phyloP scores from a whole-genome alignment of 2,329 filamentous ascomycete genomes.

The Diaporthe australafricana region DNA sequence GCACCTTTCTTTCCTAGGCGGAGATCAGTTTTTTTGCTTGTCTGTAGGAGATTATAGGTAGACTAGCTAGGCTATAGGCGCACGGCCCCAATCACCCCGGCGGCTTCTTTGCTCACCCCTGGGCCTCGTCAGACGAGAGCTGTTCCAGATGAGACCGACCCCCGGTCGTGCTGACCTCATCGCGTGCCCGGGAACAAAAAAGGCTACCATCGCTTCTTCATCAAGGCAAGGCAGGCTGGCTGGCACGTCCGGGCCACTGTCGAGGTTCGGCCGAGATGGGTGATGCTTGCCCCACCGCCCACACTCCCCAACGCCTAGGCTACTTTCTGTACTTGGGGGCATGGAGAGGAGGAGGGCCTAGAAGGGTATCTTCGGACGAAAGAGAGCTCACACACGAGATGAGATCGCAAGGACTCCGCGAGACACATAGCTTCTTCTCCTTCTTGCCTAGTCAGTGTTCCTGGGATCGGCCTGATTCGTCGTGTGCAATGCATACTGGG shows the following conservation, averaged over 20 bases:
- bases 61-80: not conserved
- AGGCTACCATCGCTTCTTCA: no score
- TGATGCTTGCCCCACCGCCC: not conserved
- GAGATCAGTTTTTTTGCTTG: constrained; percentile 21
- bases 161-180: constrained; percentile 20
- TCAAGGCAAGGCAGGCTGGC: no score
- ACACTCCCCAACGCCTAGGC: not conserved
- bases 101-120: not conserved
- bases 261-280: constrained; percentile 12
- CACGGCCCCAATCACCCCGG: constrained; percentile 2
- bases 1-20: constrained; percentile 1
- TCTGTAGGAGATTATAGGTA: not conserved
- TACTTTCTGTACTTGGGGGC: not conserved
- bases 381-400: not conserved
- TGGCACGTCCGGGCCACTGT: not conserved
- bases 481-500: not conserved
- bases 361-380: constrained; percentile 9
- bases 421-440: not conserved
- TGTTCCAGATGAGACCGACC: constrained; percentile 6
- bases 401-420: not conserved
- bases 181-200: not conserved
- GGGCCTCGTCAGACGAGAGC: constrained; percentile 17
- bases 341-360: not conserved
- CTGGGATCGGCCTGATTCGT: not conserved
- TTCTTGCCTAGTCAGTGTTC: not conserved